Percentiles rank a stretch among this genome's conserved stretches.
These are phyloP conservation scores for Exophiala dermatitidis DNA, from an alignment of 2,329 filamentous ascomycete genomes.

Conservation along the genomic window DNA sequence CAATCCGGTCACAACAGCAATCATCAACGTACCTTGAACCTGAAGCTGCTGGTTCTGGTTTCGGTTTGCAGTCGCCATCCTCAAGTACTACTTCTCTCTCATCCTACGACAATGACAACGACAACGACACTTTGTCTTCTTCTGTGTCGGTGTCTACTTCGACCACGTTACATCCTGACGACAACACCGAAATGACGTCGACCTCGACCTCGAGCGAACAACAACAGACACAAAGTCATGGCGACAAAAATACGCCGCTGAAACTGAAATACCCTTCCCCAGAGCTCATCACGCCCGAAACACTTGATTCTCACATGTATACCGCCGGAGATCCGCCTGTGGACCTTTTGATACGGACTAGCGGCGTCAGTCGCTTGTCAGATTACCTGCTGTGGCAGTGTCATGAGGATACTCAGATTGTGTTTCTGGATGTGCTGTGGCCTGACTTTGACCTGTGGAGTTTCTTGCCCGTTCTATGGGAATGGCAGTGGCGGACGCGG, in stretches of 20 bases:
- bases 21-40: constrained; percentile 27
- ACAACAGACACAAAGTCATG: neutral
- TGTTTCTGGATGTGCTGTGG: constrained; percentile 89
- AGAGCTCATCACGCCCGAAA: constrained; percentile 78
- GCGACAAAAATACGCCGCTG: neutral
- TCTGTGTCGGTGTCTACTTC: constrained; percentile 13
- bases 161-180: constrained; percentile 14
- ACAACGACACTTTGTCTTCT: constrained; percentile 15
- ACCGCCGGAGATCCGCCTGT: constrained; percentile 78
- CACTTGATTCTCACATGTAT: constrained; percentile 78
- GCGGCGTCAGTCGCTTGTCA: constrained; percentile 82
- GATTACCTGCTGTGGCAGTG: constrained; percentile 99
- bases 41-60: too few species aligned
- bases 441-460: constrained; percentile 92
- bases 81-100: constrained; percentile 26
- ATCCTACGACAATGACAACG: constrained; percentile 10
- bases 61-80: constrained; percentile 15
- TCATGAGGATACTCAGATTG: constrained; percentile 83
- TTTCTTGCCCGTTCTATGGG: constrained; percentile 83
- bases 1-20: constrained; percentile 65
- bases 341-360: constrained; percentile 85
- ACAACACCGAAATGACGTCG: neutral
- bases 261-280: constrained; percentile 57
- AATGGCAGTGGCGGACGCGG: constrained; percentile 66
- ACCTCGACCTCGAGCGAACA: neutral